phyloP scores from a whole-genome alignment of 169 alveolate species.

The Plasmodium reichenowi region DNA sequence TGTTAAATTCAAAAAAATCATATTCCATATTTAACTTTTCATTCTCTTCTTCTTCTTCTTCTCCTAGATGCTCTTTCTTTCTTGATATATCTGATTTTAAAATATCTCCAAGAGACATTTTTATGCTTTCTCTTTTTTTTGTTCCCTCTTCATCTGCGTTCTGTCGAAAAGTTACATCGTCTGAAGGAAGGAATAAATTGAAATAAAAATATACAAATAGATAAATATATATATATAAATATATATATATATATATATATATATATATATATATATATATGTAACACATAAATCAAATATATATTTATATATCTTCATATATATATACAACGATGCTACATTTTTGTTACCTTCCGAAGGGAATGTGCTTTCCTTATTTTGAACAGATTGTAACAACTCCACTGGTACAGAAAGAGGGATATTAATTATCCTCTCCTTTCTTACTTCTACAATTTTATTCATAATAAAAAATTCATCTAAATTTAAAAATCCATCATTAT shows the following conservation, averaged over 20 bases:
- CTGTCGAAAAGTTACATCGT: conserved; percentile 23
- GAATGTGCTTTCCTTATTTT: background rate
- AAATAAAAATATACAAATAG: background rate
- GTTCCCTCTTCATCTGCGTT: background rate
- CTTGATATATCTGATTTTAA: conserved; percentile 38
- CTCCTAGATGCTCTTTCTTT: background rate
- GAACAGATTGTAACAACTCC: conserved; percentile 29
- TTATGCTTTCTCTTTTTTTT: conserved; percentile 1
- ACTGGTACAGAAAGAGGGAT: conserved; percentile 39
- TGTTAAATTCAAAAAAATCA: conserved; percentile 59
- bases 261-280: conserved; percentile 6
- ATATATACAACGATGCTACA: too few relatives aligned
- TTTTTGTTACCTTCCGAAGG: conserved; percentile 10
- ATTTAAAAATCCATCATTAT: conserved; percentile 61
- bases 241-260: conserved; percentile 7
- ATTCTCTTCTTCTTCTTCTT: conserved; percentile 2
- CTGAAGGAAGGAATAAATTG: conserved; percentile 6
- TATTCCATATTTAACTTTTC: conserved; percentile 54
- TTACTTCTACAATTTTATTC: conserved; percentile 64
- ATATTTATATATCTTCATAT: background rate
- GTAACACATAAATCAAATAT: background rate
- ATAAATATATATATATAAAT: too few relatives aligned
- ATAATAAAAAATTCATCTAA: conserved; percentile 60
- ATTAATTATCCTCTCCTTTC: conserved; percentile 46
- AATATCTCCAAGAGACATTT: conserved; percentile 21